Base-by-base conservation (phyloP, 2,329 filamentous ascomycete genomes). In the Xylariaceae sp. region DNA sequence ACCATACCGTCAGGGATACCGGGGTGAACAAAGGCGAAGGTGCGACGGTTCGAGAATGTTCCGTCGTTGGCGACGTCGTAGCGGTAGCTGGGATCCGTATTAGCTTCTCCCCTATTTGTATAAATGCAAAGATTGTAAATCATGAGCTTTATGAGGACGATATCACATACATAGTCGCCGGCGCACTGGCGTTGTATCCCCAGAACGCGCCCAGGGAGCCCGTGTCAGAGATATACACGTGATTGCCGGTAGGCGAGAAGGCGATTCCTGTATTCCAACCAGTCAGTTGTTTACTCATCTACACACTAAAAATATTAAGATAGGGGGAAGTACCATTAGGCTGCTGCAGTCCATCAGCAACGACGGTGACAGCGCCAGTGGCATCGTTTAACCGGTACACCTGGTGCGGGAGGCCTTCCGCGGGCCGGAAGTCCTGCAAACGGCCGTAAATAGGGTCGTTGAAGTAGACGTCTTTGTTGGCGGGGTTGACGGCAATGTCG, bases 391-490 rank as follows among this genome's bases (percentile, higher is more conserved):
- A 79, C 1, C 82, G 77, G 68, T 87, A 87, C 0, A 86, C 81
- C 65, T 87, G 84, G 59, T 80, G 81, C 3, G 76, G 80, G 9
- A 86, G 67, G 0, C 77, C 78, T 0, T 83, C 83, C 4, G 69
- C 63, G 0, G 80, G 80, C 0, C 84, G 76, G 65, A 87, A 86
- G 23, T 81, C 75, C 66, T 87, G 84, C 48, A 81, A 74, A 61
- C 76, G 81, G 2, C 71, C 85, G 63, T 87, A 87, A 6, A 79
- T 75, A 0, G 82, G 80, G 59, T 88, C 84, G 1, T 84, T 87
- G 65, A 88, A 87, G 74, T 85, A 88, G n/a, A 87, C 73, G 30
- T 83, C 78, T n/a, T 77, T 76, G 58, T 80, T 84, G 9, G 71
- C 68, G 35, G 82, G 76, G 63, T 85, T 78, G 57, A 83, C 68